These are phyloP conservation scores for Fusarium cicatricum DNA, from an alignment of 2,329 filamentous ascomycete species.

Conservation along the genomic window DNA sequence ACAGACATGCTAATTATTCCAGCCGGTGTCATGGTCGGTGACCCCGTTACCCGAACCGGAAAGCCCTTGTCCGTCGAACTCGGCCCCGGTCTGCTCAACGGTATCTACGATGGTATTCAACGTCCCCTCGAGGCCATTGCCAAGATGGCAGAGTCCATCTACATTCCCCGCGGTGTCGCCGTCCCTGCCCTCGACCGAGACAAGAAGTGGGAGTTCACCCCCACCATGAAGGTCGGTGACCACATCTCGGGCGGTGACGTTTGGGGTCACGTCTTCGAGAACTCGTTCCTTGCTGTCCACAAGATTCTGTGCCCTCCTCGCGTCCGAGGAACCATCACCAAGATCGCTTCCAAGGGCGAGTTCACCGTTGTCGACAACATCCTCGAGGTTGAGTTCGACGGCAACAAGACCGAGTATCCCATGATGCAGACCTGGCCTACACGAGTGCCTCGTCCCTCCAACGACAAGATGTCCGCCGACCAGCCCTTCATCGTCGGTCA, in stretches of 20 bases:
- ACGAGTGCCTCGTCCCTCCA: conserved; percentile 90
- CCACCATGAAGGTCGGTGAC: conserved; percentile 91
- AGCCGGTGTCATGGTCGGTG: conserved; percentile 96
- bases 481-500: conserved; percentile 96
- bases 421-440: conserved; percentile 99
- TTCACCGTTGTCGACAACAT: conserved; percentile 96
- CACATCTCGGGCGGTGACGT: conserved; percentile 97
- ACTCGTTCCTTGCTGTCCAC: conserved; percentile 93
- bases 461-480: conserved; percentile 89
- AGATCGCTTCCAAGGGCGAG: conserved; percentile 86
- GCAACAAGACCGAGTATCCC: conserved; percentile 89
- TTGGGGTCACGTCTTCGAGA: conserved; percentile 94
- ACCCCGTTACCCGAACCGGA: conserved; percentile 88
- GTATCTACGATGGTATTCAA: conserved; percentile 99
- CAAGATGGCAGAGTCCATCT: conserved; percentile 83
- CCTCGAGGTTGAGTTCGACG: conserved; percentile 95
- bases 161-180: conserved; percentile 94
- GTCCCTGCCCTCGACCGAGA: conserved; percentile 87
- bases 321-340: conserved; percentile 89
- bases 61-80: conserved; percentile 98
- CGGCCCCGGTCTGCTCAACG: conserved; percentile 95
- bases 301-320: conserved; percentile 92
- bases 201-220: conserved; percentile 97
- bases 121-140: conserved; percentile 89
- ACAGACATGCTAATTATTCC: conserved; percentile 26